These are phyloP conservation scores for Biscutella laevigata DNA, from an alignment of 441 rosid species.

Conservation along the genomic window DNA sequence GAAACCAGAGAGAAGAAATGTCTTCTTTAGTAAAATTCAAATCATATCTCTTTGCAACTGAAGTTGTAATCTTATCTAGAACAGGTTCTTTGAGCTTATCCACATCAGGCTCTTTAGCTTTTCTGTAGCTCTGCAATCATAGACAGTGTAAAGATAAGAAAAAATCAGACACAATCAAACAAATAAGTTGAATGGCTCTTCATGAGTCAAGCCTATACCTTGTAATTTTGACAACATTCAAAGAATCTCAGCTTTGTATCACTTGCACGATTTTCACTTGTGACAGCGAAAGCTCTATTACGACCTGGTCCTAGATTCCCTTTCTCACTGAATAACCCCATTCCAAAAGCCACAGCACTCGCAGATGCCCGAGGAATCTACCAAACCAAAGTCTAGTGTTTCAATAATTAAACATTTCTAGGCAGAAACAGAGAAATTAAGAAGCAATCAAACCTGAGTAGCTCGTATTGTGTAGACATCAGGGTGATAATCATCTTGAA, in stretches of 20 bases:
- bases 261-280: conserved; percentile 88
- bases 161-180: neutral
- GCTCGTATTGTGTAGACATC: conserved; percentile 72
- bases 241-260: conserved; percentile 66
- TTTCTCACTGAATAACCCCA: conserved; percentile 70
- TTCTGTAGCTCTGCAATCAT: conserved; percentile 44
- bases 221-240: conserved; percentile 80
- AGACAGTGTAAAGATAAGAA: neutral
- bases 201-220: conserved; percentile 34
- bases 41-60: conserved; percentile 46
- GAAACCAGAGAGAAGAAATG: conserved; percentile 79
- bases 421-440: no score
- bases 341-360: conserved; percentile 96
- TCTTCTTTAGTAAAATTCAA: conserved; percentile 65
- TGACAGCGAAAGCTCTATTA: conserved; percentile 76
- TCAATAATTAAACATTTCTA: no score
- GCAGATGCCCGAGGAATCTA: conserved; percentile 94
- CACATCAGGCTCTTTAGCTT: conserved; percentile 56
- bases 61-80: conserved; percentile 55
- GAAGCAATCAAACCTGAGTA: conserved; percentile 59
- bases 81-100: conserved; percentile 77
- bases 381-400: no score
- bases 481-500: conserved; percentile 74
- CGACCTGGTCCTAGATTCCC: conserved; percentile 78
- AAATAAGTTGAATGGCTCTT: neutral